These are phyloP conservation scores for Selaginella moellendorffii DNA, from an alignment of 75 land plant genomes.

Conservation along the genomic window DNA sequence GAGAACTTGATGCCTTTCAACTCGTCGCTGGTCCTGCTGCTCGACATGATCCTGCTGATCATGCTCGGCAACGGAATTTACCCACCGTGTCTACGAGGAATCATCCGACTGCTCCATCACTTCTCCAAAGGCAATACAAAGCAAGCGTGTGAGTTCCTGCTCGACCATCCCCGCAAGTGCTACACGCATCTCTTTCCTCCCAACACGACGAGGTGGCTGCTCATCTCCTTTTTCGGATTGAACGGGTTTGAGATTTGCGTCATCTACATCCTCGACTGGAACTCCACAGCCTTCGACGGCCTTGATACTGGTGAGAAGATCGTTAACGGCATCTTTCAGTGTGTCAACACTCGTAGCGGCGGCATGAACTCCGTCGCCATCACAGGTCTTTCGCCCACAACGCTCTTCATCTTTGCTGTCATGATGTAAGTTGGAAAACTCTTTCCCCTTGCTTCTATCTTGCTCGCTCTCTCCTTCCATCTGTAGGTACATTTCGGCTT, in stretches of 20 bases:
- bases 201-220: background rate
- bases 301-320: background rate
- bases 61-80: background rate
- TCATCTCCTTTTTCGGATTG: background rate
- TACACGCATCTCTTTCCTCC: slow-evolving; percentile 35
- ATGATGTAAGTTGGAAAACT: background rate
- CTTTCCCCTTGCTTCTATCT: no score
- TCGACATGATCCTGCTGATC: background rate
- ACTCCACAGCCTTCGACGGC: background rate
- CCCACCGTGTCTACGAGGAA: background rate
- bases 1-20: background rate
- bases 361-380: background rate
- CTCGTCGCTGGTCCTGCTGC: background rate
- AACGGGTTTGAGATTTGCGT: background rate
- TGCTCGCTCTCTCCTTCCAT: no score
- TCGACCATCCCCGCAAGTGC: slow-evolving; percentile 8
- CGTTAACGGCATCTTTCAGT: background rate
- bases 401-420: background rate
- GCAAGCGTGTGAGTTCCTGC: slow-evolving; percentile 16
- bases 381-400: background rate
- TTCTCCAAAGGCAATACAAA: background rate
- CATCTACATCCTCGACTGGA: background rate
- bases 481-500: slow-evolving; percentile 23
- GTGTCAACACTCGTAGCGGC: background rate
- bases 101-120: background rate